Evolutionary conservation across 176 grass and related monocot species (phyloP).

Genomic region (Alopecurus myosuroides): DNA sequence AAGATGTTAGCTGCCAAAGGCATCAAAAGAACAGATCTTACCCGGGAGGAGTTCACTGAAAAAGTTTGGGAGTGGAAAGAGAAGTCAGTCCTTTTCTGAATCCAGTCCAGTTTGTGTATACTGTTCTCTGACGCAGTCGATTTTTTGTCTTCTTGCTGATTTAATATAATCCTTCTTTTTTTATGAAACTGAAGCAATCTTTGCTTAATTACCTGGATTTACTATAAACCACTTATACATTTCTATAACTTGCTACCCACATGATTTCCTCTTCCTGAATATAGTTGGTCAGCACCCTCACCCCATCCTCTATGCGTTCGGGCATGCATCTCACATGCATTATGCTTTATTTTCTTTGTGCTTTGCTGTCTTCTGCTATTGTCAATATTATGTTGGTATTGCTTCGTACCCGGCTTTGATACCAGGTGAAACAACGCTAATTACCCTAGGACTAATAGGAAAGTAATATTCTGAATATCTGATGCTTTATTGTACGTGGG

Average conservation of each 20-base stretch:
- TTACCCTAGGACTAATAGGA: neutral
- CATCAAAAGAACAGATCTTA: conserved; percentile 88
- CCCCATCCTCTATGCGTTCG: neutral
- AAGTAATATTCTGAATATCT: neutral
- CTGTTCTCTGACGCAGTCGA: neutral
- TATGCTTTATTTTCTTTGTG: neutral
- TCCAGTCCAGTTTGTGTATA: conserved; percentile 12
- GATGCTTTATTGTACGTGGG: neutral
- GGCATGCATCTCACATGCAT: neutral
- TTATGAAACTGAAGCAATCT: neutral
- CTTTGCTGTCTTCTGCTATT: conserved; percentile 7
- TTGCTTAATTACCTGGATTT: conserved; percentile 4
- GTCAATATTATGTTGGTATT: neutral
- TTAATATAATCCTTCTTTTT: neutral
- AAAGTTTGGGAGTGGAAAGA: conserved; percentile 99
- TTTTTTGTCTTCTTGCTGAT: neutral
- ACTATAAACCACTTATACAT: neutral
- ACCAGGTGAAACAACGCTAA: no score
- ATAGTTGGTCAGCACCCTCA: neutral
- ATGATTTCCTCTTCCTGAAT: neutral
- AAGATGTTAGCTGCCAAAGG: conserved; percentile 96
- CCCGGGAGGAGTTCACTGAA: conserved; percentile 85
- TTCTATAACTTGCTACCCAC: neutral
- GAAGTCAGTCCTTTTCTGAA: conserved; percentile 56
- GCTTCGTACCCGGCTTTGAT: no score